Evolutionary conservation across 441 rosid genomes (phyloP), one percentile per base, ranked within the genome.

Genomic region (Kokia cookei): DNA sequence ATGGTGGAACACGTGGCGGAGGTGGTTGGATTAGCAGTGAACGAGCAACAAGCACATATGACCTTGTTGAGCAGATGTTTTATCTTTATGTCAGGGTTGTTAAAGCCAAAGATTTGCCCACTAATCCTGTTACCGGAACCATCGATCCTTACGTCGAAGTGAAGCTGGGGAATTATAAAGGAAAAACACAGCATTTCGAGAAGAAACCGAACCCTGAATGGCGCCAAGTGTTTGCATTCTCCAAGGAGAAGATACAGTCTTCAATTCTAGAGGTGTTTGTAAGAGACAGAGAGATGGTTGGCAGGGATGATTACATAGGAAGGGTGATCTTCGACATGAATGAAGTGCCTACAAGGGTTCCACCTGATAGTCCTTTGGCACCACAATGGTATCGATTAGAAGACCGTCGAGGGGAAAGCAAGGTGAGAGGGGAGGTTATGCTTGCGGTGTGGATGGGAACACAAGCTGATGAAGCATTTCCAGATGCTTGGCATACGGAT

Each of bases 361-460:
- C 93, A 19, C 93, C 93, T 14, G 93, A 87, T 60, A 89, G 93
- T 63, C 93, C 93, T 67, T 81, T 89, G 77, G 91, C 93, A 59
- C 93, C 93, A 4, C 93, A 89, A 42, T 87, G 93, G 93, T 89
- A 89, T 71, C 79, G 91, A 73, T 73, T 89, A 77, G 91, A 87
- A 69, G 69, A 80, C 69, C 74, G 82, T 8, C 79, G 79, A 24
- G 82, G 87, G 19, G 81, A 85, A 2, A 22, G 64, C 79, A 86
- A 83, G 84, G 83, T 85, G 43, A 86, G 67, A 77, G 91, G 93
- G 75, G 91, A 83, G 64, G 79, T 89, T 51, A 89, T 89, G 93
- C 80, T 89, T n/a, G 93, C 93, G 1, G 93, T 89, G 59, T 87
- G 93, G 93, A 86, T 87, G 75, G 93, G 93, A 76, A 89, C 93